A percentile compares a stretch with the other conserved stretches of the same genome.
phyloP scores from a whole-genome alignment of 345 rosid genomes.

The Raphanus raphanistrum region DNA sequence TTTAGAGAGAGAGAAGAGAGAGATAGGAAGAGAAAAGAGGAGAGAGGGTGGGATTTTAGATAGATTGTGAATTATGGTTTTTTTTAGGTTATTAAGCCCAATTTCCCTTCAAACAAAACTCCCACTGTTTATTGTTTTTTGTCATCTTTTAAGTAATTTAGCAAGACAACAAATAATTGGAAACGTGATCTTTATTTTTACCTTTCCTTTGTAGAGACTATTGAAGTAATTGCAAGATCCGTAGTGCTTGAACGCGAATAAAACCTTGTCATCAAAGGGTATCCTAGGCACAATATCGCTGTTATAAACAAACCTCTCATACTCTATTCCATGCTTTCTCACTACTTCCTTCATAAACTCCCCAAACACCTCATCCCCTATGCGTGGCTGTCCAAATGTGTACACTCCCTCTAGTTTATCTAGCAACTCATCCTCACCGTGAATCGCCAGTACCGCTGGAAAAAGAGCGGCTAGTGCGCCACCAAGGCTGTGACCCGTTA shows the following conservation, averaged over 20 bases:
- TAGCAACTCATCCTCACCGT: constrained; percentile 46
- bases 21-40: too few species aligned
- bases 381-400: constrained; percentile 77
- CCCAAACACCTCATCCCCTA: constrained; percentile 57
- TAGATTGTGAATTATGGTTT: too few species aligned
- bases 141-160: neutral
- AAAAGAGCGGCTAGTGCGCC: constrained; percentile 64
- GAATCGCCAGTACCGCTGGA: constrained; percentile 51
- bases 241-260: constrained; percentile 56
- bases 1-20: too few species aligned
- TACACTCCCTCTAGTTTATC: constrained; percentile 62
- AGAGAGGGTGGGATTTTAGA: too few species aligned
- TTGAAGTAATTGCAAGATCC: constrained; percentile 62
- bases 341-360: constrained; percentile 49
- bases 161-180: neutral
- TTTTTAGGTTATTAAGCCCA: too few species aligned
- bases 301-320: constrained; percentile 60
- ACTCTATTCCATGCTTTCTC: constrained; percentile 37
- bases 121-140: neutral
- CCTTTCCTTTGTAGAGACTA: constrained; percentile 59
- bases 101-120: neutral
- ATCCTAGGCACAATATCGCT: constrained; percentile 62
- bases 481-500: constrained; percentile 73
- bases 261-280: constrained; percentile 51
- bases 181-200: constrained; percentile 3